Evolutionary conservation across 2,329 filamentous ascomycete genomes (phyloP), one percentile per base, ranked within the genome.

Genomic region (Penicillium expansum): DNA sequence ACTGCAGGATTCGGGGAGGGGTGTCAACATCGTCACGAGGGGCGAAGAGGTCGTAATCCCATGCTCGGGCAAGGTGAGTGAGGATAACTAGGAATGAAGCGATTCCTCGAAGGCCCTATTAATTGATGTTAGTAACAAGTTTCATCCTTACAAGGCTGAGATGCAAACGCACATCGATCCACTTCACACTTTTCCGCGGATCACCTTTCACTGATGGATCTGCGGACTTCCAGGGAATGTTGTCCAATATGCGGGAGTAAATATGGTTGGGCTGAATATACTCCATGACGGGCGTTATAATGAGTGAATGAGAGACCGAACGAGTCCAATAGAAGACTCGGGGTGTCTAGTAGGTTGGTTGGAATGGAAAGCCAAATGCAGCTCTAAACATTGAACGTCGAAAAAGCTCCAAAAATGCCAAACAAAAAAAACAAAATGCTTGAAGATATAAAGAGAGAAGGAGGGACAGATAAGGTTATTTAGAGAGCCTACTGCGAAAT

Each of bases 31-130:
- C 71, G 61, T 81, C 77, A 58, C 77, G 71, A 5, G 79, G 78
- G 38, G 74, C 78, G 68, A 82, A 83, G 16, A 82, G 71, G 20
- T 74, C 68, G 63, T 79, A 82, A 62, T 82, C 79, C 72, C 77
- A 80, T 27, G 78, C 80, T 58, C 80, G 74, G 55, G 80, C 75
- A 33, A 83, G 71, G 65, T 83, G 81, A 56, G 81, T 83, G 57
- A 79, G 70, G 47, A 83, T 76, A 45, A 83, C 81, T 58, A 81
- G 74, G 65, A 80, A 80, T 3, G 80, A 83, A 16, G 80, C 80
- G 35, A 83, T 74, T 58, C 81, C 80, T 59, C 80, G 77, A n/a
- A 83, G 74, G 55, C 80, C 80, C 80, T 82, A 54, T 16, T 47
- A 45, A 49, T 48, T 18, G 11, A 20, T 22, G 22, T 55, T 30